A percentile compares a stretch with the other conserved stretches of the same genome.
Conservation (phyloP, 139 green algal genomes). For the Deuterostichococcus epilithicus region DNA sequence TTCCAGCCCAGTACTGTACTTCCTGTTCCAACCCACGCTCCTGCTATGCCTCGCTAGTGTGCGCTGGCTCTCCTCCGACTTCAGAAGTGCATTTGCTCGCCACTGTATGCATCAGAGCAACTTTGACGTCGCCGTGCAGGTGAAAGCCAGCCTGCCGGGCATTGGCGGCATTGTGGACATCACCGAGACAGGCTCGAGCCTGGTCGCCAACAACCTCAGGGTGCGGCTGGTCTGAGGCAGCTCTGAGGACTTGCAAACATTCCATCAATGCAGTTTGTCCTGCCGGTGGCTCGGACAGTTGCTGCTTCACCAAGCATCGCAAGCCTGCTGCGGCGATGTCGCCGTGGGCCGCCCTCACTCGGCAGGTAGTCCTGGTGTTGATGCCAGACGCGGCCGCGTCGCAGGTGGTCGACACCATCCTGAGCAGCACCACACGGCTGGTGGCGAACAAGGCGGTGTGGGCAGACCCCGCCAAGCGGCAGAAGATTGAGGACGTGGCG, state of each 20-base stretch:
- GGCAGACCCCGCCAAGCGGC: conserved; percentile 29
- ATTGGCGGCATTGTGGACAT: conserved; percentile 39
- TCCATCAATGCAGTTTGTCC: neutral
- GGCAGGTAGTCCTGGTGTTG: neutral
- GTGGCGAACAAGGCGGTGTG: conserved; percentile 32
- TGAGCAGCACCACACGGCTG: conserved; percentile 28
- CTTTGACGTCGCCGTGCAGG: too few species aligned
- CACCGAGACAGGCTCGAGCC: conserved; percentile 35
- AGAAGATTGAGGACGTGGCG: conserved; percentile 40
- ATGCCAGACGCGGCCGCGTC: neutral
- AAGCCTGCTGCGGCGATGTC: neutral
- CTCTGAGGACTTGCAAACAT: neutral
- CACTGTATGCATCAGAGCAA: neutral
- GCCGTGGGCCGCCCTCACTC: neutral
- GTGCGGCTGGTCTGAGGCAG: neutral
- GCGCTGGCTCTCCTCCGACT: too few species aligned
- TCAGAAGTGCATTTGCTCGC: too few species aligned
- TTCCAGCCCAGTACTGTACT: too few species aligned
- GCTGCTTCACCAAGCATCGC: neutral
- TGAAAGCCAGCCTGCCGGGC: conserved; percentile 36
- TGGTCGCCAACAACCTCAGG: conserved; percentile 36
- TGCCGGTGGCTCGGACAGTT: neutral
- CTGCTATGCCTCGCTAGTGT: too few species aligned
- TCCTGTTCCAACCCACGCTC: too few species aligned
- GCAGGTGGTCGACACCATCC: conserved; percentile 31